Percentiles rank a stretch among this genome's conserved stretches.
Conservation (phyloP, 139 green algal species). For the Chlamydomonas incerta region DNA sequence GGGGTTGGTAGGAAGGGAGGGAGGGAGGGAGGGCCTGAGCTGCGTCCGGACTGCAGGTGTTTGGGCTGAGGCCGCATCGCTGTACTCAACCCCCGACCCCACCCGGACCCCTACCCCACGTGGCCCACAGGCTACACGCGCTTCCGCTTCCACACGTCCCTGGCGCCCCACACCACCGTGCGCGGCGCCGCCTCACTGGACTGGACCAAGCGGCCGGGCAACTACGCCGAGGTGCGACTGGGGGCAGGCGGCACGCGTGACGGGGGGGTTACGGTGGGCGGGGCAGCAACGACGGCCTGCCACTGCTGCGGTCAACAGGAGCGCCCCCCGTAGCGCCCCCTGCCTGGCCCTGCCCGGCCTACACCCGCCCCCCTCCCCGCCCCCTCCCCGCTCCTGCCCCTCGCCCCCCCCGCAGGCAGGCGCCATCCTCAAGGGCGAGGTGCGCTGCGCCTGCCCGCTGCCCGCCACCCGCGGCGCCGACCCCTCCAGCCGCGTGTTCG, state of each 20-base stretch:
- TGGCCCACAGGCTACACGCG: constrained; percentile 23
- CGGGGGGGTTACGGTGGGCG: not conserved
- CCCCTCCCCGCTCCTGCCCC: not conserved
- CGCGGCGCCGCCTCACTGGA: constrained; percentile 67
- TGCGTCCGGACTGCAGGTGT: no score
- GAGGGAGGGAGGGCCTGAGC: not conserved
- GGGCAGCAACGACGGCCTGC: not conserved
- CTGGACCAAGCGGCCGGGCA: constrained; percentile 69
- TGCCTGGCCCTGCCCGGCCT: no score
- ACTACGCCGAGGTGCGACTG: constrained; percentile 68
- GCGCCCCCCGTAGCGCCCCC: no score
- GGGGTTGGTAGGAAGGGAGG: not conserved
- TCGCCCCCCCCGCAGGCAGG: constrained; percentile 25
- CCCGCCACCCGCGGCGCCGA: constrained; percentile 29
- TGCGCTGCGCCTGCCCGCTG: constrained; percentile 52
- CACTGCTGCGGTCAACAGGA: no score
- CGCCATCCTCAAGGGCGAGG: constrained; percentile 55
- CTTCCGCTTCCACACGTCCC: constrained; percentile 11
- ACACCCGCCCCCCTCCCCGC: no score
- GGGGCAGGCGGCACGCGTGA: no score
- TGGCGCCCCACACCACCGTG: constrained; percentile 54
- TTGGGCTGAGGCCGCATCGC: no score
- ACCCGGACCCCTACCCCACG: no score
- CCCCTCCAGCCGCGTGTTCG: constrained; percentile 33
- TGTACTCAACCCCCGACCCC: no score